phyloP scores from a whole-genome alignment of 2,329 filamentous ascomycete genomes.

The Lasiodiplodia gonubiensis region DNA sequence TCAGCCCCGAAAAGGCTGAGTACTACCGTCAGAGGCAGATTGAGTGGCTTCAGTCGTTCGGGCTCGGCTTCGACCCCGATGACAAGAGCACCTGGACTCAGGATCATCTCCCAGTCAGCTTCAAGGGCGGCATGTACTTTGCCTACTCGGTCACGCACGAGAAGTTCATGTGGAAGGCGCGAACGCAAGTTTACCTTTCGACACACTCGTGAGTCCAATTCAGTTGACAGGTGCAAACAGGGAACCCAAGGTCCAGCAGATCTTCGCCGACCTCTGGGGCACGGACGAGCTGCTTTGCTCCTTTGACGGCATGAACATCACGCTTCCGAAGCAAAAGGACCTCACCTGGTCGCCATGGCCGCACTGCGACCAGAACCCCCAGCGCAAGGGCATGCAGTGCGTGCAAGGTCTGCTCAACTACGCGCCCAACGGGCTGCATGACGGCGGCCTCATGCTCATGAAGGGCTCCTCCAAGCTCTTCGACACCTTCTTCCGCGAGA shows the following conservation, averaged over 20 bases:
- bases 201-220: neutral
- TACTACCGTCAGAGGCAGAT: constrained; percentile 40
- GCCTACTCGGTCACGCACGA: constrained; percentile 49
- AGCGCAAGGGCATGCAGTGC: constrained; percentile 49
- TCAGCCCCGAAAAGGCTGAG: constrained; percentile 34
- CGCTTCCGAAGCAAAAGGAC: constrained; percentile 49
- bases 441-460: constrained; percentile 56
- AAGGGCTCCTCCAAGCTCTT: constrained; percentile 44
- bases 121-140: constrained; percentile 51
- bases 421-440: constrained; percentile 52
- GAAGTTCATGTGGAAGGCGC: constrained; percentile 53
- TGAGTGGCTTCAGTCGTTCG: constrained; percentile 41
- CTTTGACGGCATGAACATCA: constrained; percentile 50
- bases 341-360: constrained; percentile 52
- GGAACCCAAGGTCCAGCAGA: constrained; percentile 49
- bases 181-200: constrained; percentile 28
- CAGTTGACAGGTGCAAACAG: neutral
- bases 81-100: constrained; percentile 50
- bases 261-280: constrained; percentile 52
- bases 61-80: constrained; percentile 39
- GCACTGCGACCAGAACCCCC: constrained; percentile 52
- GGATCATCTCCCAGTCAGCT: constrained; percentile 49
- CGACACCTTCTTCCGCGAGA: constrained; percentile 39
- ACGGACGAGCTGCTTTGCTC: constrained; percentile 40
- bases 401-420: constrained; percentile 55